A percentile compares a stretch with the other conserved stretches of the same genome.
Conservation (phyloP, 192 early-diverging fungal species). For the Lobosporangium transversale region DNA sequence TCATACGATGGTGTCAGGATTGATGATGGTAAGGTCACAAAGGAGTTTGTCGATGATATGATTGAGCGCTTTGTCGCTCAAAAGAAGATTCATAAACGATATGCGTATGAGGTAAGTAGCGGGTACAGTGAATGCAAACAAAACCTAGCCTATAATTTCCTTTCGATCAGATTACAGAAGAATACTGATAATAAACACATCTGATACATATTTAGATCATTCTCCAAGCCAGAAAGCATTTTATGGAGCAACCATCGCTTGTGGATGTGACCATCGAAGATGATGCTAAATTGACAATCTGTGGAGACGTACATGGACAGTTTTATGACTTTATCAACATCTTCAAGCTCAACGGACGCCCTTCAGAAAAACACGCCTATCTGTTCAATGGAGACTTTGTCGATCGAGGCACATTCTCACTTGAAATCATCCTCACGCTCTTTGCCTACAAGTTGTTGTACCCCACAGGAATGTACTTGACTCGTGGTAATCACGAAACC, state of each 20-base stretch:
- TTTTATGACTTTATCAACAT: slow-evolving; percentile 98
- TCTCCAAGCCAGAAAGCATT: slow-evolving; percentile 74
- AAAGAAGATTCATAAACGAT: slow-evolving; percentile 92
- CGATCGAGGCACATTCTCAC: slow-evolving; percentile 96
- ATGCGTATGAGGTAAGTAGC: slow-evolving; percentile 73
- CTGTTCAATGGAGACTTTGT: slow-evolving; percentile 99
- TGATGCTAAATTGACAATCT: slow-evolving; percentile 84
- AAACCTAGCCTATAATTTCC: too few species aligned
- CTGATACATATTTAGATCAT: too few species aligned
- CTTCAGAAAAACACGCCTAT: slow-evolving; percentile 84
- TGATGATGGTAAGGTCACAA: slow-evolving; percentile 75
- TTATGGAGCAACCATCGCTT: slow-evolving; percentile 81
- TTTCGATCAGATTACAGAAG: neutral
- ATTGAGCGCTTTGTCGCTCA: slow-evolving; percentile 84
- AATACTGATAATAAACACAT: too few species aligned
- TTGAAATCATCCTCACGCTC: slow-evolving; percentile 95
- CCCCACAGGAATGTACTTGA: slow-evolving; percentile 84
- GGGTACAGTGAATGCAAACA: too few species aligned
- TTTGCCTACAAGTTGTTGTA: slow-evolving; percentile 92
- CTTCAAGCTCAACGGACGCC: slow-evolving; percentile 92
- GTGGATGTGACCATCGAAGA: slow-evolving; percentile 87
- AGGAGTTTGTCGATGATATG: slow-evolving; percentile 83
- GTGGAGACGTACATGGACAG: slow-evolving; percentile 98
- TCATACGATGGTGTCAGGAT: slow-evolving; percentile 88
- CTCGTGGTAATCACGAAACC: slow-evolving; percentile 98